A percentile compares a stretch with the other conserved stretches of the same genome.
These are phyloP conservation scores for Gaeumannomyces sp. DNA, from an alignment of 2,329 filamentous ascomycete genomes.

Conservation along the genomic window DNA sequence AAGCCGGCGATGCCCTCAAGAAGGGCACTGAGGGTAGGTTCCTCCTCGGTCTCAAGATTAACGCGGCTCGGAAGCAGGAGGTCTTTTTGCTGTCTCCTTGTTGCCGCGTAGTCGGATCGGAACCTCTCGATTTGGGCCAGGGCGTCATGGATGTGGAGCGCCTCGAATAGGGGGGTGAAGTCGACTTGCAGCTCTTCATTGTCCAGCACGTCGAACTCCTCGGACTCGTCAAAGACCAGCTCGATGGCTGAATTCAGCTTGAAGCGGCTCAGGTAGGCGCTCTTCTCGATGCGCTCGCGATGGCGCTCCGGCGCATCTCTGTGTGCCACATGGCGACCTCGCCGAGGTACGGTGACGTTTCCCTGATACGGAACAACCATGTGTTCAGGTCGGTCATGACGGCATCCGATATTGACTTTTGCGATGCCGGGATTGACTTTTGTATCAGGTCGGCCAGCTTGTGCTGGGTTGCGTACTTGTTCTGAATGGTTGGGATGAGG, in stretches of 20 bases:
- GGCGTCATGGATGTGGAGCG: constrained; percentile 92
- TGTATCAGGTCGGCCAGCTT: constrained; percentile 94
- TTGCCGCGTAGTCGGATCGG: constrained; percentile 83
- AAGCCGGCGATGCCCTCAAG: constrained; percentile 94
- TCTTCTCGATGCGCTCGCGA: constrained; percentile 71
- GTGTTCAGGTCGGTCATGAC: constrained; percentile 97
- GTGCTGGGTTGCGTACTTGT: constrained; percentile 88
- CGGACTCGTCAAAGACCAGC: constrained; percentile 86
- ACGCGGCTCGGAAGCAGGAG: constrained; percentile 73
- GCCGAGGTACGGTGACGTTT: constrained; percentile 91
- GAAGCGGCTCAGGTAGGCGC: constrained; percentile 72
- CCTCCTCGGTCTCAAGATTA: constrained; percentile 74
- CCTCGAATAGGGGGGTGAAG: constrained; percentile 91
- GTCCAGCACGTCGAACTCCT: constrained; percentile 91
- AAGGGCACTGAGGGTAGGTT: constrained; percentile 78
- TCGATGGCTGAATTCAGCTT: constrained; percentile 95
- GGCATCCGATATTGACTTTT: constrained; percentile 88
- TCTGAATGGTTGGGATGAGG: constrained; percentile 63
- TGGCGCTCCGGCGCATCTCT: constrained; percentile 78
- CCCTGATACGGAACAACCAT: constrained; percentile 90
- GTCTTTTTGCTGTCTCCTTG: constrained; percentile 85
- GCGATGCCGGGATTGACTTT: constrained; percentile 86
- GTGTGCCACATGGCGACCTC: constrained; percentile 98
- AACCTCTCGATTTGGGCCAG: constrained; percentile 90
- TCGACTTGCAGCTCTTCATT: constrained; percentile 94